Evolutionary conservation across 768 basidiomycete genomes (phyloP), one percentile per base, ranked within the genome.

Genomic region (Cubamyces sp.): DNA sequence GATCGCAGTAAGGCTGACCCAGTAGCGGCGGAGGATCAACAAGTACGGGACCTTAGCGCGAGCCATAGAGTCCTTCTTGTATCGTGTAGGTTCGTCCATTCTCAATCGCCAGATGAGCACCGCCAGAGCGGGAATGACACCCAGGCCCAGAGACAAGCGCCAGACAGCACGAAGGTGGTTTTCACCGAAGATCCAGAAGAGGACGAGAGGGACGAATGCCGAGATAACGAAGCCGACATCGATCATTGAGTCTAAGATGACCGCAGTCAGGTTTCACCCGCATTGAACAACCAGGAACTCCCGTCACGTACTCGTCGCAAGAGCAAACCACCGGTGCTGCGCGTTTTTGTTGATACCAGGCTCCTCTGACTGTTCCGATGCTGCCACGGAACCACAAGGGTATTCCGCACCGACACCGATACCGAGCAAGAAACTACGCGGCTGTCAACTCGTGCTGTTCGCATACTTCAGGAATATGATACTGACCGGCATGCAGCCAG

Each of bases 331-430:
- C 54, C 88, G 77, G 73, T 96, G 90, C 69, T 94, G 95, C 5
- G 90, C 82, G 55, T 86, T 86, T 75, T 91, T 93, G 66, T 74
- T 80, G 68, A 96, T 88, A 9, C 84, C 85, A 9, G 84, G 79
- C 72, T 92, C 90, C 73, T 97, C 96, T 2, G 93, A 91, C 69
- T 94, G 91, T 70, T 97, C 96, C 1, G 92, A 89, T 7, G 89
- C 90, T 5, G 93, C 91, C 16, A 94, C 92, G 0, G 89, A 90
- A 25, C 95, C 94, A 64, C 92, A 92, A 7, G 95, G 95, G 66
- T 96, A 96, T 73, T 92, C 91, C 5, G 91, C 91, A 5, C 93
- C 92, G 0, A 94, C 82, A 23, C 94, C 94, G 56, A 96, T 88
- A 40, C 96, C 96, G 47, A 95, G 80, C 1, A 97, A 74, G 79